Base-by-base conservation (phyloP, 345 rosid genomes). In the Eucalyptus regnans region DNA sequence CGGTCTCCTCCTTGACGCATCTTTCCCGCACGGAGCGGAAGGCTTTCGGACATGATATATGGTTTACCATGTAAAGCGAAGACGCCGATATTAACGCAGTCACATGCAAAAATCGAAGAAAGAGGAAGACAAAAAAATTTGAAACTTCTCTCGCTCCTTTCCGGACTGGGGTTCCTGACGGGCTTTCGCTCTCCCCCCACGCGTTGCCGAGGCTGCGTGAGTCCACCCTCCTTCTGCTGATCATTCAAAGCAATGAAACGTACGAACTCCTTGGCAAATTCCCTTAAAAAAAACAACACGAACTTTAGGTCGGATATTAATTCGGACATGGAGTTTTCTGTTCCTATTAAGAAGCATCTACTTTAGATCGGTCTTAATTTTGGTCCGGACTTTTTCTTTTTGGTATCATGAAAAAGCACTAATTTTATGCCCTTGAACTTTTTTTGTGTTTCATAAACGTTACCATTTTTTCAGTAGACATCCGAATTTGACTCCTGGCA, bases 351-450 rank as follows among this genome's bases (percentile, higher is more conserved):
- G 12, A 37, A 10, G 83, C 44, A 71, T 33, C 81, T 33, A 71
- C 81, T 17, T 71, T 71, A 37, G 81, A 37, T 33, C 37, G 81
- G 37, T 71, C 80, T 33, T 11, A 5, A 71, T 33, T 62, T 62
- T 62, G 68, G 33, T 13, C 17, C 16, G 17, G 8, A 62, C 3
- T 1, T 29, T 62, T 60, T 60, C 7, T 1, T 62, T 62, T 62
- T 3, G n/a, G 27, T 62, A 29, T 62, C 68, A 5, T 60, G n/a
- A 60, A 27, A 60, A 62, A 62, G 37, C 76, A 64, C 37, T 64
- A 4, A 64, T 64, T 62, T 29, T 0, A 12, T 0, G 8, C 16
- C 37, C 8, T 62, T 12, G 16, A 27, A 12, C 16, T 29, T 12
- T 62, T 62, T 62, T 62, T 6, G n/a, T 2, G 17, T 62, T 62